A percentile compares a stretch with the other conserved stretches of the same genome.
Conservation (phyloP, 1,284 basidiomycete species). For the Leucoagaricus sp. region DNA sequence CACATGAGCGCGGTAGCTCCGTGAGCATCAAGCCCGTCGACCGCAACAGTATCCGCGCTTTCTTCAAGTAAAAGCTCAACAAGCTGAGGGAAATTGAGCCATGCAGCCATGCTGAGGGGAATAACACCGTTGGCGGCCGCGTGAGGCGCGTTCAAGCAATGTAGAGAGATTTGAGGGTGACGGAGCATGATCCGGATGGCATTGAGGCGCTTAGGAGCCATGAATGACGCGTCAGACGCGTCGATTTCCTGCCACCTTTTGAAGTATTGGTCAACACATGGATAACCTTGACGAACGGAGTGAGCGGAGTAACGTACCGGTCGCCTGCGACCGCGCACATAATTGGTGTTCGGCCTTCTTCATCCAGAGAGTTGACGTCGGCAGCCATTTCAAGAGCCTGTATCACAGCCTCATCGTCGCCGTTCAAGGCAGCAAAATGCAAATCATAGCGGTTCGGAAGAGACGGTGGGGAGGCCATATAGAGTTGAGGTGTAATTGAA, state of each 20-base stretch:
- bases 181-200: conserved; percentile 53
- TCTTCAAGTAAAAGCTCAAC: conserved; percentile 61
- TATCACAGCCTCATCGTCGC: conserved; percentile 52
- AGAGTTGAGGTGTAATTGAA: conserved; percentile 17
- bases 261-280: conserved; percentile 10
- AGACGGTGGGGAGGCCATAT: conserved; percentile 26
- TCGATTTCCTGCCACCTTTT: conserved; percentile 64
- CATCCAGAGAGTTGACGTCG: conserved; percentile 65
- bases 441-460: conserved; percentile 50
- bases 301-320: conserved; percentile 44
- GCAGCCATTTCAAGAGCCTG: conserved; percentile 59
- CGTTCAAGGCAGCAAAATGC: conserved; percentile 57
- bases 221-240: conserved; percentile 65
- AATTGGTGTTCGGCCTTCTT: conserved; percentile 57
- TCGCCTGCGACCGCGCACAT: conserved; percentile 71
- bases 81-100: conserved; percentile 61
- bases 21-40: conserved; percentile 69
- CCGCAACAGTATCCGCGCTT: conserved; percentile 59
- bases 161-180: conserved; percentile 59
- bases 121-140: conserved; percentile 67
- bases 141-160: conserved; percentile 69
- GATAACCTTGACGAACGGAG: conserved; percentile 3
- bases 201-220: conserved; percentile 54
- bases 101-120: conserved; percentile 73
- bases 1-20: conserved; percentile 80